A percentile compares a stretch with the other conserved stretches of the same genome.
These are phyloP conservation scores for Lanmaoa pseudosensibilis DNA, from an alignment of 768 basidiomycete genomes.

Conservation along the genomic window DNA sequence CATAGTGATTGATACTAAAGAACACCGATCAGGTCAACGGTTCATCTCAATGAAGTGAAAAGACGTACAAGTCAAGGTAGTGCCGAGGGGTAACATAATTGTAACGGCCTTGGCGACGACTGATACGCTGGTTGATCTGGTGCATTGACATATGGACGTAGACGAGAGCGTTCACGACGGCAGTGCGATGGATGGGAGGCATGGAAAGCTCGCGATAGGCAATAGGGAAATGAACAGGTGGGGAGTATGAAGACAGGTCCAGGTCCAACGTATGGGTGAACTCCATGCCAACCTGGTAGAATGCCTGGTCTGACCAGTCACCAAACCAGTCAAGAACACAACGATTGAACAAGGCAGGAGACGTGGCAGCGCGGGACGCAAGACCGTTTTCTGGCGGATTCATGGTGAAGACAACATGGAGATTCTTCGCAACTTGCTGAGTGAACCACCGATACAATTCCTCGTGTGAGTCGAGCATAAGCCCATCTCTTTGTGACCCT, in stretches of 20 bases:
- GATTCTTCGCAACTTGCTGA: conserved; percentile 94
- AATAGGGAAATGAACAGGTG: conserved; percentile 84
- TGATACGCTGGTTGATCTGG: conserved; percentile 84
- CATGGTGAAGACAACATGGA: conserved; percentile 99
- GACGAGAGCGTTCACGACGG: conserved; percentile 92
- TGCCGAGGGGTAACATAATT: conserved; percentile 97
- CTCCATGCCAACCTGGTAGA: conserved; percentile 97
- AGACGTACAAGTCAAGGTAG: conserved; percentile 94
- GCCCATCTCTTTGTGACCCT: conserved; percentile 96
- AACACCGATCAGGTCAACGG: conserved; percentile 3
- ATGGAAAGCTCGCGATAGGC: conserved; percentile 80
- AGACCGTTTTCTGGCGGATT: conserved; percentile 96
- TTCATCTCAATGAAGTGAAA: background rate
- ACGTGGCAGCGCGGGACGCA: conserved; percentile 94
- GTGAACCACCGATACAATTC: conserved; percentile 99
- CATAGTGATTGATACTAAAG: conserved; percentile 92
- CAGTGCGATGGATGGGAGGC: conserved; percentile 88
- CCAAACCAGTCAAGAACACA: conserved; percentile 99
- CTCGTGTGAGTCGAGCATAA: conserved; percentile 98
- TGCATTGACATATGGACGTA: conserved; percentile 88
- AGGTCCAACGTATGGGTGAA: conserved; percentile 94
- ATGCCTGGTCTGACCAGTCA: conserved; percentile 98
- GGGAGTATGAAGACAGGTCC: conserved; percentile 77
- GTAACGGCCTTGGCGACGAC: conserved; percentile 90
- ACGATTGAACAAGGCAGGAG: conserved; percentile 97